phyloP scores from a whole-genome alignment of 73 alveolate species.

The Symbiodinium pilosum region DNA sequence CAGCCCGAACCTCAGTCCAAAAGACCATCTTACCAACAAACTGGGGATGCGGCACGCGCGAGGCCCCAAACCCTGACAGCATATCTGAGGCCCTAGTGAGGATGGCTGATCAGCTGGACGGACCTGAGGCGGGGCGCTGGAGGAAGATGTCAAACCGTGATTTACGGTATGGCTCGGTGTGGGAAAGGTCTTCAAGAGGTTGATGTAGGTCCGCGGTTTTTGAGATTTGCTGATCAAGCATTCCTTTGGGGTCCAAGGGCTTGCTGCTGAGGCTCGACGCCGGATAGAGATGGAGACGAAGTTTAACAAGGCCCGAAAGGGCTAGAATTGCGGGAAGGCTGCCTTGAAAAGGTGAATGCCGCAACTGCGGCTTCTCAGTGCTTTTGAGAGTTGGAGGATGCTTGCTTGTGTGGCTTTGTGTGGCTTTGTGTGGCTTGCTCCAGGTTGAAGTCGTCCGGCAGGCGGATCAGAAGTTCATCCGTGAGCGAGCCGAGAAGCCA shows the following conservation, averaged over 20 bases:
- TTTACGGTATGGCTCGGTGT: background rate
- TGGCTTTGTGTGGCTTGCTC: too few relatives aligned
- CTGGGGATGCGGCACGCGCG: too few relatives aligned
- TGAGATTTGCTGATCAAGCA: too few relatives aligned
- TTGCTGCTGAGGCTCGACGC: conserved; percentile 60
- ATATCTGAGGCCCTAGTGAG: background rate
- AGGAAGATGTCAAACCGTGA: background rate
- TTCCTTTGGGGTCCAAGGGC: background rate
- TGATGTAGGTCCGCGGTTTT: too few relatives aligned
- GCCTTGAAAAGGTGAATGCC: too few relatives aligned
- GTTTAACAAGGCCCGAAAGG: conserved; percentile 37
- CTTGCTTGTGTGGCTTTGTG: background rate
- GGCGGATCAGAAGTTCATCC: conserved; percentile 77
- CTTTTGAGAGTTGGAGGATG: too few relatives aligned
- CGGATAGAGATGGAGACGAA: conserved; percentile 69
- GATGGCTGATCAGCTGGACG: conserved; percentile 52
- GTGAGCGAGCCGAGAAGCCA: conserved; percentile 65
- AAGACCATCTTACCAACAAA: too few relatives aligned
- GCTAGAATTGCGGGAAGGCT: too few relatives aligned
- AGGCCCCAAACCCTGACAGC: too few relatives aligned
- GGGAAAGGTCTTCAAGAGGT: too few relatives aligned
- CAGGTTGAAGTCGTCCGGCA: conserved; percentile 65
- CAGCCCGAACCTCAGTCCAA: background rate
- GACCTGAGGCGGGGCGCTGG: conserved; percentile 34
- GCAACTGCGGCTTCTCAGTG: too few relatives aligned